A percentile compares a stretch with the other conserved stretches of the same genome.
Evolutionary conservation across 2,329 filamentous ascomycete species (phyloP).

Genomic region (Coleophoma eucalyptorum): DNA sequence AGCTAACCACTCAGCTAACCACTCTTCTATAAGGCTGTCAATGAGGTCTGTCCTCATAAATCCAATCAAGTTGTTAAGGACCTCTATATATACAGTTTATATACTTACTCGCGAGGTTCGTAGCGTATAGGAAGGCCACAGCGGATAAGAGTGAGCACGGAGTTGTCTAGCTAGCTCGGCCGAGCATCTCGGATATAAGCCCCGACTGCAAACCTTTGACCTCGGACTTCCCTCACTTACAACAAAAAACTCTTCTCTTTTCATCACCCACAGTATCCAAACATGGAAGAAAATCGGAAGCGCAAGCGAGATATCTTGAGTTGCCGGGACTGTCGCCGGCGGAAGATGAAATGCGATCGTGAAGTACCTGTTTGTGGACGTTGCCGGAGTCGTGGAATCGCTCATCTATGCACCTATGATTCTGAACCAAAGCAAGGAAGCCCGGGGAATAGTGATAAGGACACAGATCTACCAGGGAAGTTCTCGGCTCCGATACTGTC

Average conservation of each 20-base stretch:
- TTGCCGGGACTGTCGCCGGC: conserved; percentile 3
- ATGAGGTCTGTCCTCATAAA: no score
- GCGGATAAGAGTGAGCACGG: background rate
- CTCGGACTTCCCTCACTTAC: background rate
- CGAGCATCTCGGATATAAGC: background rate
- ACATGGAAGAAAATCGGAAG: background rate
- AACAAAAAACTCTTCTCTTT: background rate
- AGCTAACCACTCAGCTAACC: no score
- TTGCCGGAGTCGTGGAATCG: background rate
- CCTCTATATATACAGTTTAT: no score
- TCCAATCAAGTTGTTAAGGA: no score
- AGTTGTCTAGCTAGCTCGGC: background rate
- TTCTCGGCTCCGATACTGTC: background rate
- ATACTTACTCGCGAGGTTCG: no score
- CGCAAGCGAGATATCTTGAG: conserved; percentile 1
- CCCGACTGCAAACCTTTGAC: background rate
- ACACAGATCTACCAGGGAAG: background rate
- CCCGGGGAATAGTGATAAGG: background rate
- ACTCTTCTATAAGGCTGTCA: no score
- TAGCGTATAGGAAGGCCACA: background rate
- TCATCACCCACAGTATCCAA: background rate
- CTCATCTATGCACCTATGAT: conserved; percentile 2
- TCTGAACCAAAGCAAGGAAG: background rate
- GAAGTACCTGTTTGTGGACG: conserved; percentile 1
- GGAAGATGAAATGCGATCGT: conserved; percentile 6